Percentiles rank a stretch among this genome's conserved stretches.
Conservation (phyloP, 202 grass and related monocot genomes). For the Saccharum hybrid region DNA sequence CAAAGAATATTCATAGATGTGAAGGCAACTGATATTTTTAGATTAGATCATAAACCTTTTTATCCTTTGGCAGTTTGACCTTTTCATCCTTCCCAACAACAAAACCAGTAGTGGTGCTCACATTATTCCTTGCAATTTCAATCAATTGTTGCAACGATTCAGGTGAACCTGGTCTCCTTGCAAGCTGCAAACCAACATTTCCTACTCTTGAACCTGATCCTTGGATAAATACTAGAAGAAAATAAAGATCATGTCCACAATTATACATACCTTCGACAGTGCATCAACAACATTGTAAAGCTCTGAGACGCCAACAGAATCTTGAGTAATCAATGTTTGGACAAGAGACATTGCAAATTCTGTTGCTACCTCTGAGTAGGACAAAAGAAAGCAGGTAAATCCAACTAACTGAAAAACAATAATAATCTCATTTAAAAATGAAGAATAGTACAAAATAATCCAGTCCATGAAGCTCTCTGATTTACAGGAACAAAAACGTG, state of each 20-base stretch:
- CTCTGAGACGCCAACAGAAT: constrained; percentile 66
- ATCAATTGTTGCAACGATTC: constrained; percentile 71
- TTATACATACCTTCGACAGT: constrained; percentile 61
- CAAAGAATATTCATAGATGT: background rate
- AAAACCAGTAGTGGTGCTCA: constrained; percentile 45
- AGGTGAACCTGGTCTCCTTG: constrained; percentile 74
- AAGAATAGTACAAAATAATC: background rate
- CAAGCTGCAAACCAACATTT: constrained; percentile 55
- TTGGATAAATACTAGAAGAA: constrained; percentile 3
- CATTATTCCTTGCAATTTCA: constrained; percentile 68
- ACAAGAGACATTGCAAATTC: constrained; percentile 86
- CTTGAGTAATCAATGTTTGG: constrained; percentile 76
- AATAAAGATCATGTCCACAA: constrained; percentile 21
- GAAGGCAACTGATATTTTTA: constrained; percentile 7
- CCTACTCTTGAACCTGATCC: background rate
- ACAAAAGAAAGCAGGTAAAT: background rate
- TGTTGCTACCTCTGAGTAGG: constrained; percentile 62
- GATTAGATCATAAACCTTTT: constrained; percentile 59
- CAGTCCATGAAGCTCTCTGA: background rate
- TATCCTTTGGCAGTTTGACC: constrained; percentile 61
- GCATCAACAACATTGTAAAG: constrained; percentile 67
- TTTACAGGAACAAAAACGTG: constrained; percentile 1
- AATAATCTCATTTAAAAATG: background rate
- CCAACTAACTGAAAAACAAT: background rate
- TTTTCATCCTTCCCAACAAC: constrained; percentile 70